These are phyloP conservation scores for Nyssa sinensis DNA, from an alignment of 148 eudicot species.

Conservation along the genomic window DNA sequence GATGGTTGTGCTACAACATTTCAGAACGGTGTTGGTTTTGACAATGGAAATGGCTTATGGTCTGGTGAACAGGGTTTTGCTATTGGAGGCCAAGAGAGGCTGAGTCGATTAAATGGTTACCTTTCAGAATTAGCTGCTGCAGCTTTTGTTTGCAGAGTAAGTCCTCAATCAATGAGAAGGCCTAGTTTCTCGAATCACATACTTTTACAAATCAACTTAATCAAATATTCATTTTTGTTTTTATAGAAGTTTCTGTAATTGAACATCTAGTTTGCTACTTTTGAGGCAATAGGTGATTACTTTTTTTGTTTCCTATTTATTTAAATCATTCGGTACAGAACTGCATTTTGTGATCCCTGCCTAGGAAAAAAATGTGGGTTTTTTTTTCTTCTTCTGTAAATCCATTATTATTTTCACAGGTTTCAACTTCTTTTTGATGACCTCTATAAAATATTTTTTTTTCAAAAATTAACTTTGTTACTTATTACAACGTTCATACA, in stretches of 20 bases:
- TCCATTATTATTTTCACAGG: neutral
- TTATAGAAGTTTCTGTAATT: neutral
- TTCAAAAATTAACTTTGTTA: too few species aligned
- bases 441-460: neutral
- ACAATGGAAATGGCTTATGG: conserved; percentile 81
- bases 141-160: conserved; percentile 97
- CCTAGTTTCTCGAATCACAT: neutral
- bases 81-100: conserved; percentile 90
- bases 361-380: neutral
- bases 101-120: conserved; percentile 74
- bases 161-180: conserved; percentile 14
- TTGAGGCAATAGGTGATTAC: neutral
- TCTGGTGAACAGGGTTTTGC: conserved; percentile 93
- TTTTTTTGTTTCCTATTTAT: neutral
- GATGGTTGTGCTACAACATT: conserved; percentile 45
- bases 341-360: neutral
- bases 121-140: conserved; percentile 98
- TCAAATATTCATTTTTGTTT: neutral
- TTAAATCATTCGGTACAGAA: neutral
- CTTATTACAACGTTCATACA: neutral
- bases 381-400: neutral
- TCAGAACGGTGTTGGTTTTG: conserved; percentile 96
- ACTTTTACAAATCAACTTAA: neutral
- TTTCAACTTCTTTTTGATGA: too few species aligned
- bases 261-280: neutral